Base-by-base conservation (phyloP, 257 asterid genomes). In the Solanum corneliomulleri region DNA sequence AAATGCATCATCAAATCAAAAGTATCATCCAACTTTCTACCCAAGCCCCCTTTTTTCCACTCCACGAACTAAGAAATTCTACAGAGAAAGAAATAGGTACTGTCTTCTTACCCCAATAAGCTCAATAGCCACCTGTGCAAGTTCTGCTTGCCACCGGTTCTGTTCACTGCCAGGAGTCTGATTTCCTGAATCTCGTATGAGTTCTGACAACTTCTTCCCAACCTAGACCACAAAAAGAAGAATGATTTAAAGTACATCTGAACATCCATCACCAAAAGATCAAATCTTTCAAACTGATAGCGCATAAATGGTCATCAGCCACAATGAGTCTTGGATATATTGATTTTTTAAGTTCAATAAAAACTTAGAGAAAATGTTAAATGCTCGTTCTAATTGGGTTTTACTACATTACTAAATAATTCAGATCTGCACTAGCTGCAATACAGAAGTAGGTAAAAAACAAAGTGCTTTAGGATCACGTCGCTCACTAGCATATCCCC, bases 141-240 rank as follows among this genome's bases (percentile, higher is more conserved):
- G 99, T 92, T 97, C 99, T 29, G 95, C 44, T 89, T 94, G 99
- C 99, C 99, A 97, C 93, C 98, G 92, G 86, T 94, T 95, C 90
- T 94, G 97, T 91, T 97, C 98, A 85, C 94, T 92, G 80, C 97
- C 93, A 62, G 94, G 90, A 39, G 98, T 92, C 92, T 94, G 99
- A 87, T 93, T 91, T 72, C 99, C 99, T 68, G 94, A 93, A 92
- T 97, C 99, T 81, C 99, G 97, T 88, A 97, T 97, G 86, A 96
- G 98, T 91, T 97, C 99, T 33, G 99, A 94, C 33, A 97, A 93
- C 88, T 94, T 95, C 89, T 93, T 93, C 33, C 98, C 98, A 70
- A 97, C 98, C 99, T 97, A 86, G 87, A 89, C 49, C 90, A 71
- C 87, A 89, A 47, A 68, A 56, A 47, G 75, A 74, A 58, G 21